Evolutionary conservation across 2,329 filamentous ascomycete species (phyloP), one percentile per base, ranked within the genome.

Genomic region (Reticulascus tulasneorum): DNA sequence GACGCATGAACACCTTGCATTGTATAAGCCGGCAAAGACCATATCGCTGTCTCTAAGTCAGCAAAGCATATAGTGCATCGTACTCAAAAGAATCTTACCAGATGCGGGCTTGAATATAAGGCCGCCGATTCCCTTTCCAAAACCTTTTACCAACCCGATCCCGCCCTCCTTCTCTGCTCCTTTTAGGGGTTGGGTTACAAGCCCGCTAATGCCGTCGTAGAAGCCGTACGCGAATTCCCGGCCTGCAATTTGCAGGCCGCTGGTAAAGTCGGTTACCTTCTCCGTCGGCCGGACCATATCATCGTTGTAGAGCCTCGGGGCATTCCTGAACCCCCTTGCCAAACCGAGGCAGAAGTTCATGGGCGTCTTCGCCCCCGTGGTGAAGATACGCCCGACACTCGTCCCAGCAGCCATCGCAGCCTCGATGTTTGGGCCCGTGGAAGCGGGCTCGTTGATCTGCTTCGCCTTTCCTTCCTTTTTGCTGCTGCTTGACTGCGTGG

Each of bases 261-360:
- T 86, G 34, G 78, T 73, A 32, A 94, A 66, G 33, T 82, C 84
- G 0, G 85, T 89, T 5, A 95, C 85, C 48, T 86, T 87, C 39
- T 88, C 84, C 1, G 76, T 67, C n/a, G 84, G 82, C 8, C 86
- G 75, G 1, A 95, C 80, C 2, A 82, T 90, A 2, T 86, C 79
- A 50, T 94, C 89, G 26, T 89, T 85, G 54, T 95, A 95, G 1
- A 95, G 66, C 47, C 78, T 82, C 0, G 90, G 89, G 6, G 86
- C 83, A 50, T 95, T 95, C 54, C 91, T 84, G 55, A 95, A 94
- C 0, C 90, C 90, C 57, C 84, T 85, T 1, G 89, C 84, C 23
- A 95, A 63, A 1, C 85, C 85, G 26, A 95, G 63, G 25, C 86
- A 86, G 45, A 95, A 84, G 55, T 94, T 87, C 72, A 93, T 83